Conservation (phyloP, 2,329 filamentous ascomycete species). For the Sclerotinia minor region DNA sequence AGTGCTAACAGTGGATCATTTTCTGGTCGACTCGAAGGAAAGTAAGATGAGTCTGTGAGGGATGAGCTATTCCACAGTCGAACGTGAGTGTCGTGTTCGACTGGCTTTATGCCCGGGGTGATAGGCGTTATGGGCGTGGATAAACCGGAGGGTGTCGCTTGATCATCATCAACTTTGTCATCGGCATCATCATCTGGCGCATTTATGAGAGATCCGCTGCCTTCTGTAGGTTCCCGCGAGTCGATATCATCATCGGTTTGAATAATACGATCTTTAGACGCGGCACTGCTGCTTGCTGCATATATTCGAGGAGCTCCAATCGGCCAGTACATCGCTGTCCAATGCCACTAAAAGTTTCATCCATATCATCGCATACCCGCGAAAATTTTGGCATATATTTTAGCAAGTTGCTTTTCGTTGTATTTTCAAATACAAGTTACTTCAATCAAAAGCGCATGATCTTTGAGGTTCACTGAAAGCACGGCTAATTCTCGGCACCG, state of each 20-base stretch:
- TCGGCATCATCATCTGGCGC: slow-evolving; percentile 35
- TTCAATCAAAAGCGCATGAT: neutral
- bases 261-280: slow-evolving; percentile 51
- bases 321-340: slow-evolving; percentile 80
- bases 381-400: slow-evolving; percentile 30
- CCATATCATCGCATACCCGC: slow-evolving; percentile 41
- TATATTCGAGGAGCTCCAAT: slow-evolving; percentile 82
- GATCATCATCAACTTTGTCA: slow-evolving; percentile 36
- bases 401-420: slow-evolving; percentile 28
- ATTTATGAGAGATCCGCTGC: slow-evolving; percentile 41
- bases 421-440: slow-evolving; percentile 4
- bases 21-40: slow-evolving; percentile 30
- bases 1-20: slow-evolving; percentile 72
- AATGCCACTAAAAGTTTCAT: slow-evolving; percentile 40
- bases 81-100: slow-evolving; percentile 54
- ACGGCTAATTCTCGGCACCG: slow-evolving; percentile 14
- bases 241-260: slow-evolving; percentile 63
- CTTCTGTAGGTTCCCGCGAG: slow-evolving; percentile 42
- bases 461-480: neutral
- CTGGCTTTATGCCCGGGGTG: slow-evolving; percentile 59
- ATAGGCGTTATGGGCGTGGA: slow-evolving; percentile 55
- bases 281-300: slow-evolving; percentile 69
- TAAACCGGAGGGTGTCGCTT: slow-evolving; percentile 31
- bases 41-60: slow-evolving; percentile 27
- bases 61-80: slow-evolving; percentile 27